Base-by-base conservation (phyloP, 768 basidiomycete species). In the Dendrothele bispora region DNA sequence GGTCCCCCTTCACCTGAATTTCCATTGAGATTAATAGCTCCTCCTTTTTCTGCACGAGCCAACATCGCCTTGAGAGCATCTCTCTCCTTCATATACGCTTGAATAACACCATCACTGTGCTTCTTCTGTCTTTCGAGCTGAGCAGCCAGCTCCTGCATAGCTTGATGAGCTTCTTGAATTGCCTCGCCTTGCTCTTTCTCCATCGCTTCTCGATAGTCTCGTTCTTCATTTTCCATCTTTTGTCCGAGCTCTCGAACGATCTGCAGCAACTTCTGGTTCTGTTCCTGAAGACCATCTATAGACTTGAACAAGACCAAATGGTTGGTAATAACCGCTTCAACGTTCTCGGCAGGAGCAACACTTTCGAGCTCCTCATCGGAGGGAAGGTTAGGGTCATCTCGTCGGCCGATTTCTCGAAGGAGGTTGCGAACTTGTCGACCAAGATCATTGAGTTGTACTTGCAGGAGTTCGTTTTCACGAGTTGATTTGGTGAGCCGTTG, bases 211-310 rank as follows among this genome's bases (percentile, higher is more conserved):
- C 78, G 77, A 54, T 88, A 86, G 21, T 91, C 88, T 53, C 74
- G 77, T 66, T 95, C 92, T 56, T 89, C 87, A 5, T 73, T 73
- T 67, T 98, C 97, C 77, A 98, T 80, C 72, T 88, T 86, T 29
- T 75, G 68, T 5, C 88, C 92, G 30, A 98, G 74, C 46, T 90
- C 88, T 15, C 95, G 77, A 11, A 87, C 84, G 54, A 95, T 83
- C 64, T 80, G 84, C 39, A 98, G 72, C 20, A 98, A 69, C 56
- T 88, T 88, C 71, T 91, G 87, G 62, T 98, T 98, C 68, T 95
- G 94, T 34, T 84, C 79, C 59, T 98, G 94, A n/a, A 99, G 70
- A 11, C 78, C 73, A 12, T 80, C 76, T 43, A 98, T 79, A 0
- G 84, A 88, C 36, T 77, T 77, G 82, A 93, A 98, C 27, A 90